Conservation (phyloP, 2,329 filamentous ascomycete species). For the Penicillium sp. region DNA sequence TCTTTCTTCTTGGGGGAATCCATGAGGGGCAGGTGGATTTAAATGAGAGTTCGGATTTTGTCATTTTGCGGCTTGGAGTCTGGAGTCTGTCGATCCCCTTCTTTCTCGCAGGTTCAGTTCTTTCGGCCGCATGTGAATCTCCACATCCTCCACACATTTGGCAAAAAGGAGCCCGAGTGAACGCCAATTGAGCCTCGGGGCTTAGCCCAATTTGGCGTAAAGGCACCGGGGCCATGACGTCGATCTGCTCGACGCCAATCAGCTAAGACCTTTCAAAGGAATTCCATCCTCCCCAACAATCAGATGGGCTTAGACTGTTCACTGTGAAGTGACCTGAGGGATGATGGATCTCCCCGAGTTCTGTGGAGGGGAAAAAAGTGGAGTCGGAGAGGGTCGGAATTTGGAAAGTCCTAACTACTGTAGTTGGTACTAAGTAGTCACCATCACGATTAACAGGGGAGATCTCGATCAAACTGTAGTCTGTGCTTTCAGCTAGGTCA, state of each 20-base stretch:
- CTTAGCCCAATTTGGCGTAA: constrained; percentile 2
- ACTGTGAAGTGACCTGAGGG: no score
- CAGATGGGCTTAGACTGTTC: not conserved
- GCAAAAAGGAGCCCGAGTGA: constrained; percentile 11
- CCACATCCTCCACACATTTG: constrained; percentile 20
- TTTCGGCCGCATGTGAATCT: constrained; percentile 26
- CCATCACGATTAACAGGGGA: not conserved
- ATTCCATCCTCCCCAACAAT: constrained; percentile 17
- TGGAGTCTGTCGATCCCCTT: constrained; percentile 20
- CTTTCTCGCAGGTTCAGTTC: constrained; percentile 5
- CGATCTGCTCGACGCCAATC: constrained; percentile 11
- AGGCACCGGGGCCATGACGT: constrained; percentile 15
- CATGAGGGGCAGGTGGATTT: constrained; percentile 12
- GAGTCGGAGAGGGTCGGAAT: not conserved
- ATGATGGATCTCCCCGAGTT: no score
- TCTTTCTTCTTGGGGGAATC: no score
- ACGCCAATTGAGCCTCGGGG: not conserved
- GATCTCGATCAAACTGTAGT: not conserved
- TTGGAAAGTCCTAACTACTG: no score
- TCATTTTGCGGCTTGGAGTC: not conserved
- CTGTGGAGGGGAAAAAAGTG: not conserved
- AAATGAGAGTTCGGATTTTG: constrained; percentile 4
- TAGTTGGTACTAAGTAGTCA: no score
- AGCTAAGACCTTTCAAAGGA: not conserved
- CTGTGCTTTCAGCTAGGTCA: not conserved